These are phyloP conservation scores for Setaria italica DNA, from an alignment of 202 grass and related monocot genomes.

Conservation along the genomic window DNA sequence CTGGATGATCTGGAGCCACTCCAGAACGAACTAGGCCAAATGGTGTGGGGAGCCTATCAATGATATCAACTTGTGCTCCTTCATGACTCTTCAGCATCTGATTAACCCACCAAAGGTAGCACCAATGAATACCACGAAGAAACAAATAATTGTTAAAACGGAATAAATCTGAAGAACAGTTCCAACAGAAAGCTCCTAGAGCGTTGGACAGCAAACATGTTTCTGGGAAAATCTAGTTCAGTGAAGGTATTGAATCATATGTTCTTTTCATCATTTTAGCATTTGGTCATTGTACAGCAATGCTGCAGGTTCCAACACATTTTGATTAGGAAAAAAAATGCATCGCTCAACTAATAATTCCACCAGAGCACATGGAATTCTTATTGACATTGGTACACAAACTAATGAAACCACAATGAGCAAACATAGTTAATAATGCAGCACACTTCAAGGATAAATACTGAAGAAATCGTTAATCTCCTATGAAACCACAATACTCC, in stretches of 20 bases:
- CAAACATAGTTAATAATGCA: neutral
- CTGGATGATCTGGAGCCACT: slow-evolving; percentile 94
- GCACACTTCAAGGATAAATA: neutral
- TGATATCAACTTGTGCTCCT: slow-evolving; percentile 72
- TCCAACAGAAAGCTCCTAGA: neutral
- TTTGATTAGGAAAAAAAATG: neutral
- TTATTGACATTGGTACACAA: neutral
- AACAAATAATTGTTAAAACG: neutral
- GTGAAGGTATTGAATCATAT: no score
- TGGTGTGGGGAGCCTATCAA: slow-evolving; percentile 83
- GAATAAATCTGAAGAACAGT: neutral
- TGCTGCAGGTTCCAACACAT: slow-evolving; percentile 1
- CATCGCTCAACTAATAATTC: neutral
- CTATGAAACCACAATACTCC: neutral
- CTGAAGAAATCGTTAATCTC: neutral
- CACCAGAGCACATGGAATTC: neutral
- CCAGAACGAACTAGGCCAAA: slow-evolving; percentile 92
- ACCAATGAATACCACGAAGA: neutral
- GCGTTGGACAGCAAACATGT: neutral
- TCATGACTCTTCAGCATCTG: slow-evolving; percentile 86
- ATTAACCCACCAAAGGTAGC: slow-evolving; percentile 31
- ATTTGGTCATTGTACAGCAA: neutral
- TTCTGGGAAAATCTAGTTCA: neutral
- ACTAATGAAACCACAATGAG: neutral
- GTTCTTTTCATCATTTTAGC: no score